Conservation (phyloP, 140 eudicot genomes). For the Cichorium intybus region DNA sequence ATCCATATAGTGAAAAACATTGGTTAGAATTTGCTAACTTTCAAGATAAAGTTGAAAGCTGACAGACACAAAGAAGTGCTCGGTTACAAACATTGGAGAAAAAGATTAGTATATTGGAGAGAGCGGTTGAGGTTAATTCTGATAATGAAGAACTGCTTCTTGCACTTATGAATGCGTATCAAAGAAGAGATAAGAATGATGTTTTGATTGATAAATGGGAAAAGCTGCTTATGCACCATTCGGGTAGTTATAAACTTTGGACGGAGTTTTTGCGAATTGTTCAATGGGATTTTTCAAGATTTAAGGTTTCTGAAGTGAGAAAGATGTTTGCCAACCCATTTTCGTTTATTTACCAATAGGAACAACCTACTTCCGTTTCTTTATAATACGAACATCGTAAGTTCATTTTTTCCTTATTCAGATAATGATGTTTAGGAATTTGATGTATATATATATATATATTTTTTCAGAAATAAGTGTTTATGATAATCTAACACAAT, state of each 20-base stretch:
- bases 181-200: slow-evolving; percentile 65
- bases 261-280: slow-evolving; percentile 64
- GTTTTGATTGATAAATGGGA: slow-evolving; percentile 74
- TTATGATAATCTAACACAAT: too few relatives aligned
- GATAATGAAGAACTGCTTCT: slow-evolving; percentile 76
- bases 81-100: slow-evolving; percentile 91
- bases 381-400: too few relatives aligned
- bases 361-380: too few relatives aligned
- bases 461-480: too few relatives aligned
- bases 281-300: slow-evolving; percentile 78
- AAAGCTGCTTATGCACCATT: too few relatives aligned
- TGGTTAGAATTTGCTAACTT: slow-evolving; percentile 91
- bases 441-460: too few relatives aligned
- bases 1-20: slow-evolving; percentile 53
- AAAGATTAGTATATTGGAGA: slow-evolving; percentile 87
- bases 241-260: slow-evolving; percentile 82
- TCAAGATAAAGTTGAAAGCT: slow-evolving; percentile 54
- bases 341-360: too few relatives aligned
- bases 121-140: too few relatives aligned
- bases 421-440: too few relatives aligned
- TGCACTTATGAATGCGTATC: slow-evolving; percentile 74
- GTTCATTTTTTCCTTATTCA: too few relatives aligned
- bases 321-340: slow-evolving; percentile 77
- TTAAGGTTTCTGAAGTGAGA: slow-evolving; percentile 85
- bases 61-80: slow-evolving; percentile 88